These are phyloP conservation scores for Talaromyces verruculosus DNA, from an alignment of 2,329 filamentous ascomycete genomes.

Conservation along the genomic window DNA sequence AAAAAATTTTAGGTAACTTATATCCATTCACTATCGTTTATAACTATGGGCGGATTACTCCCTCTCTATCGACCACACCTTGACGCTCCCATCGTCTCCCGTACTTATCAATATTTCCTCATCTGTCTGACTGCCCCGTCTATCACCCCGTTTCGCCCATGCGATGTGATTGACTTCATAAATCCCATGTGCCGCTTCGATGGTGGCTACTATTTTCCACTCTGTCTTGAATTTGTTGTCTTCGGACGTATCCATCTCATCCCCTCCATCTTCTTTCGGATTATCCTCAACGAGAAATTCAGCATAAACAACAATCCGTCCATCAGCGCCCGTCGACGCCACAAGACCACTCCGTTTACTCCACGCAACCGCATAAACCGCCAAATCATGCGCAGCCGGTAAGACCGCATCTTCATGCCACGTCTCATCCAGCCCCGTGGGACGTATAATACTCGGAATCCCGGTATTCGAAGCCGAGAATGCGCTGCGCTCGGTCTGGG, in stretches of 20 bases:
- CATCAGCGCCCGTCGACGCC: constrained; percentile 88
- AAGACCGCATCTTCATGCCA: constrained; percentile 79
- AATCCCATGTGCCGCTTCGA: constrained; percentile 77
- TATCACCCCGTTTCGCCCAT: constrained; percentile 80
- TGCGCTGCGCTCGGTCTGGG: not conserved
- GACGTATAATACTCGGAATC: constrained; percentile 88
- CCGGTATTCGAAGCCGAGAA: constrained; percentile 36
- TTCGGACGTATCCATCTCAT: constrained; percentile 28
- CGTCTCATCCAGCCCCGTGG: constrained; percentile 68
- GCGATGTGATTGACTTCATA: constrained; percentile 92
- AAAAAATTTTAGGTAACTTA: not conserved
- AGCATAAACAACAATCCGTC: constrained; percentile 73
- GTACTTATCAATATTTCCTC: constrained; percentile 90
- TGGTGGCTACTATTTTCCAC: constrained; percentile 71
- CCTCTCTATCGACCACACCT: constrained; percentile 67
- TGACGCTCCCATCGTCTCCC: constrained; percentile 86
- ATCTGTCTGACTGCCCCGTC: constrained; percentile 42
- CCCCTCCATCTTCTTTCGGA: not conserved
- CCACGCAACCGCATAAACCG: constrained; percentile 85
- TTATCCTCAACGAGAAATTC: constrained; percentile 46
- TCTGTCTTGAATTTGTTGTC: constrained; percentile 43
- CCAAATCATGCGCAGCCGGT: constrained; percentile 72
- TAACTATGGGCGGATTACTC: too few relatives aligned
- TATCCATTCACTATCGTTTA: too few relatives aligned
- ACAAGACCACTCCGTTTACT: constrained; percentile 73